A percentile compares a stretch with the other conserved stretches of the same genome.
These are phyloP conservation scores for Irpex rosettiformis DNA, from an alignment of 1,284 basidiomycete species.

Conservation along the genomic window DNA sequence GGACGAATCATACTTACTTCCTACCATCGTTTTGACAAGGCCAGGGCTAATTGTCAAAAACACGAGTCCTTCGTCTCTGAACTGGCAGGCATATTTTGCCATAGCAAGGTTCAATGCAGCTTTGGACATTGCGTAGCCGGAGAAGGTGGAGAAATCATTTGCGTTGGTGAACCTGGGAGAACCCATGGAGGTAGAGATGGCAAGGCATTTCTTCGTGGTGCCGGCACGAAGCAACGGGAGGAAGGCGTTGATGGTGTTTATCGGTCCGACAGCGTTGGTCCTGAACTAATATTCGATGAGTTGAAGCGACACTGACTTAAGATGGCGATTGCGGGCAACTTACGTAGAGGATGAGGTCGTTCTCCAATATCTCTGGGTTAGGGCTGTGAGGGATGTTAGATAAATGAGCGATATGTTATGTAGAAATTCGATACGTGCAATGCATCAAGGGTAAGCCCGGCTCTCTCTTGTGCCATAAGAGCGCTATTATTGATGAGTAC, in stretches of 20 bases:
- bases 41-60: slow-evolving; percentile 35
- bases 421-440: slow-evolving; percentile 13
- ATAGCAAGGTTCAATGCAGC: slow-evolving; percentile 35
- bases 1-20: neutral
- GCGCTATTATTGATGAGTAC: slow-evolving; percentile 33
- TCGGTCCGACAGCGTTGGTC: slow-evolving; percentile 34
- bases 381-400: neutral
- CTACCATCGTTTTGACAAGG: slow-evolving; percentile 26
- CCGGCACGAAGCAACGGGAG: slow-evolving; percentile 35
- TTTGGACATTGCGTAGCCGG: slow-evolving; percentile 34
- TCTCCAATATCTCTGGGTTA: slow-evolving; percentile 17
- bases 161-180: slow-evolving; percentile 29
- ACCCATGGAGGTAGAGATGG: slow-evolving; percentile 18
- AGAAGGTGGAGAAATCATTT: slow-evolving; percentile 3
- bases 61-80: slow-evolving; percentile 32
- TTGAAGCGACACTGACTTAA: neutral
- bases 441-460: slow-evolving; percentile 6
- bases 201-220: slow-evolving; percentile 2
- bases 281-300: slow-evolving; percentile 20
- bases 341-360: slow-evolving; percentile 22
- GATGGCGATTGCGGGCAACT: neutral
- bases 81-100: slow-evolving; percentile 34
- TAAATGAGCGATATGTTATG: neutral
- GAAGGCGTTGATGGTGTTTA: slow-evolving; percentile 34
- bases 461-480: slow-evolving; percentile 7